These are phyloP conservation scores for Periglandula ipomoeae DNA, from an alignment of 2,329 filamentous ascomycete species.

Conservation along the genomic window DNA sequence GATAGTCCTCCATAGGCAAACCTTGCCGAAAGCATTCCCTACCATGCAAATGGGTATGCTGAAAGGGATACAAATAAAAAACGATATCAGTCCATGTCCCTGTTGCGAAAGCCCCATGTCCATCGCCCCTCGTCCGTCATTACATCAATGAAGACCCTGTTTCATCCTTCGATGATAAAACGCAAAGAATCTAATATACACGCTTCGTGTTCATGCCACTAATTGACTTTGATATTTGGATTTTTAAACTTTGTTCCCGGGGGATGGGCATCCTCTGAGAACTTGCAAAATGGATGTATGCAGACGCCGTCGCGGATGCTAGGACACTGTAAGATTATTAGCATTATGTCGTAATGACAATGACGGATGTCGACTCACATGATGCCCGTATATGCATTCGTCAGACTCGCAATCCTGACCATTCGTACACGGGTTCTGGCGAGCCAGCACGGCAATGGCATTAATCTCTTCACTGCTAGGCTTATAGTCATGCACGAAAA, in stretches of 20 bases:
- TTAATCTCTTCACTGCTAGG: conserved; percentile 44
- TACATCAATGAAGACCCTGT: too few species aligned
- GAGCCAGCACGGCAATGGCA: conserved; percentile 46
- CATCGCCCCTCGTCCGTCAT: too few species aligned
- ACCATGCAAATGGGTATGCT: too few species aligned
- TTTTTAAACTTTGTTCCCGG: conserved; percentile 45
- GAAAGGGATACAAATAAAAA: too few species aligned
- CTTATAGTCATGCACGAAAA: conserved; percentile 47
- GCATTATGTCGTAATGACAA: too few species aligned
- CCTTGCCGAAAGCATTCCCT: too few species aligned
- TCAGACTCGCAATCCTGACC: conserved; percentile 49
- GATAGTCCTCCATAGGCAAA: too few species aligned
- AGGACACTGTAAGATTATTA: conserved; percentile 34
- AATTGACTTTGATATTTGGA: conserved; percentile 24
- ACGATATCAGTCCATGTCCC: too few species aligned
- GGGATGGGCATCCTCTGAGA: conserved; percentile 42
- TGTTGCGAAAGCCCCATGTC: too few species aligned
- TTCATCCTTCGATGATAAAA: too few species aligned
- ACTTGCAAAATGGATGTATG: conserved; percentile 46
- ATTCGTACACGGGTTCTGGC: conserved; percentile 47
- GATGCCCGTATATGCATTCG: conserved; percentile 55
- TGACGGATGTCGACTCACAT: too few species aligned
- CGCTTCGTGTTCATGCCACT: not conserved
- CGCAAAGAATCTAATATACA: too few species aligned
- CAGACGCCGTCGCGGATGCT: conserved; percentile 43